Percentiles rank a stretch among this genome's conserved stretches.
Evolutionary conservation across 306 rosid species (phyloP).

Genomic region (Phaseolus lunatus): DNA sequence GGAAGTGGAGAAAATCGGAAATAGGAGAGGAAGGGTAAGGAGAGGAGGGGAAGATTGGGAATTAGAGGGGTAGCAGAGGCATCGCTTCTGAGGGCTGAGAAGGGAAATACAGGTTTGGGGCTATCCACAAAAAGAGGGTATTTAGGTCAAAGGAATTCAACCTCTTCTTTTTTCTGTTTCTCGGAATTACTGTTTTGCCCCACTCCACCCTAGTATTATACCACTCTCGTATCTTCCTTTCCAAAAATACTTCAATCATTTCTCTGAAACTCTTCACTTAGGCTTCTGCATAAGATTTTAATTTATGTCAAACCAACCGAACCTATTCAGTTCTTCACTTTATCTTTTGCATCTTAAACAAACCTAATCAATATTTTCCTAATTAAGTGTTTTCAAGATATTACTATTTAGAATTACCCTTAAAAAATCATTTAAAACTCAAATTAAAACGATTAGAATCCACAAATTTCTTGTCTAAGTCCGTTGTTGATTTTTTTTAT

Average conservation of each 20-base stretch:
- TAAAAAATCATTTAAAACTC: too few relatives aligned
- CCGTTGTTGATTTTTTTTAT: too few relatives aligned
- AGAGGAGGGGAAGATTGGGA: constrained; percentile 71
- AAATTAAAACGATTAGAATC: too few relatives aligned
- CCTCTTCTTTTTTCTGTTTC: constrained; percentile 22
- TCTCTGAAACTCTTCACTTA: too few relatives aligned
- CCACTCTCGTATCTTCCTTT: not conserved
- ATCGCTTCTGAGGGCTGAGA: constrained; percentile 71
- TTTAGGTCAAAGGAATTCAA: constrained; percentile 71
- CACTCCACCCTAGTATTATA: not conserved
- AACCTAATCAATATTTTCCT: not conserved
- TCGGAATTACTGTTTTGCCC: constrained; percentile 79
- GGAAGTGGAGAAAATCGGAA: constrained; percentile 83
- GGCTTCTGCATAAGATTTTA: not conserved
- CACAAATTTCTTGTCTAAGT: too few relatives aligned
- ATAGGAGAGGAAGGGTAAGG: constrained; percentile 65
- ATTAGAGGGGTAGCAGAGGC: constrained; percentile 74
- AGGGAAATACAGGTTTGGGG: constrained; percentile 74
- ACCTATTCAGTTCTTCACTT: not conserved
- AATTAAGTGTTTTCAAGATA: not conserved
- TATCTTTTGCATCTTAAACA: not conserved
- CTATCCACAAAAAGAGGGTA: constrained; percentile 70
- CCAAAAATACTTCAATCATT: not conserved
- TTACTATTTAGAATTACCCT: not conserved
- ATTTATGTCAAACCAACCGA: too few relatives aligned